Percentiles rank a stretch among this genome's conserved stretches.
Conservation (phyloP, 148 eudicot genomes). For the Polygonum aviculare region DNA sequence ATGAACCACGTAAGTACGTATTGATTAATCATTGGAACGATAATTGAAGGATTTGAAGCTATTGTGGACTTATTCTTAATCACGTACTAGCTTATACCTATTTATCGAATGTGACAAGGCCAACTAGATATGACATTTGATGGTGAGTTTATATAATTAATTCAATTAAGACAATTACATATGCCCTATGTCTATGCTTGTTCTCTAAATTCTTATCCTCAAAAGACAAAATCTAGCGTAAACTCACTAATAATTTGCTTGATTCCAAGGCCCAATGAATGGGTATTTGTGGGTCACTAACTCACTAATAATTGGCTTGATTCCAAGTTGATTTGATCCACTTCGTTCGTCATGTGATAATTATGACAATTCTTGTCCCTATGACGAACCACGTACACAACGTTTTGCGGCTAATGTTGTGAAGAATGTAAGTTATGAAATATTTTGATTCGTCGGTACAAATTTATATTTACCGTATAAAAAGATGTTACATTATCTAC, state of each 20-base stretch:
- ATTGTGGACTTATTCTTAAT: constrained; percentile 3
- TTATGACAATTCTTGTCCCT: background rate
- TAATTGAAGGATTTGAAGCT: constrained; percentile 4
- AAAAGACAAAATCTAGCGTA: background rate
- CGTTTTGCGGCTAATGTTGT: background rate
- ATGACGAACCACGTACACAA: background rate
- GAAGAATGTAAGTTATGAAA: background rate
- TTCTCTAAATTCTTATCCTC: background rate
- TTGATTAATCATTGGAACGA: background rate
- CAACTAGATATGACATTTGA: background rate
- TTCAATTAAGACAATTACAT: background rate
- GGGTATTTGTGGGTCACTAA: background rate
- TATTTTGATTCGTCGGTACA: background rate
- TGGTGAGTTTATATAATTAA: background rate
- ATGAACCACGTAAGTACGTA: background rate
- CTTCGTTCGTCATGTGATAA: background rate
- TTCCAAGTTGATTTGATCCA: background rate
- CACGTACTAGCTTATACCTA: background rate
- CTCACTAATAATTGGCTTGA: background rate
- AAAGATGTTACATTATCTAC: too few relatives aligned
- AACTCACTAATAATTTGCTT: background rate
- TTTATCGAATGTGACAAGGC: background rate
- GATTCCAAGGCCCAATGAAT: constrained; percentile 1
- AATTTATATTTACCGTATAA: too few relatives aligned
- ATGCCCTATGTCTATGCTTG: background rate